phyloP scores from a whole-genome alignment of 2,329 filamentous ascomycete genomes.

The Trichoderma hamatum region DNA sequence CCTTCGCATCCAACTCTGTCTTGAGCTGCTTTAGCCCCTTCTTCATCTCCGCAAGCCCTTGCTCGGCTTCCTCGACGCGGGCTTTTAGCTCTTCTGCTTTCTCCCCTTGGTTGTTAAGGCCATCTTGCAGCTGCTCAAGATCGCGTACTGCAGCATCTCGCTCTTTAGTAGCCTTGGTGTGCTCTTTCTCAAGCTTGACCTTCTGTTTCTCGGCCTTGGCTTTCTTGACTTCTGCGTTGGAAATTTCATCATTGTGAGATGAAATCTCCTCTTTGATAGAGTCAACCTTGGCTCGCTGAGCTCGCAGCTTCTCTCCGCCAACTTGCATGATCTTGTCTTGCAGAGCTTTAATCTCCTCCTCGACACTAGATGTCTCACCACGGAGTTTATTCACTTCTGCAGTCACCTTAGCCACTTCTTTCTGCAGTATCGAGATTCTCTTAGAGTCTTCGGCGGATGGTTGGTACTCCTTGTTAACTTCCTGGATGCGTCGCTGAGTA shows the following conservation, averaged over 20 bases:
- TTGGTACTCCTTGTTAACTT: constrained; percentile 79
- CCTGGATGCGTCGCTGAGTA: constrained; percentile 80
- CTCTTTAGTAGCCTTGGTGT: constrained; percentile 77
- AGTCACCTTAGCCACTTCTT: constrained; percentile 74
- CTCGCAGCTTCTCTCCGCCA: constrained; percentile 87
- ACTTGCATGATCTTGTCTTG: constrained; percentile 99
- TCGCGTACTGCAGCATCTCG: constrained; percentile 72
- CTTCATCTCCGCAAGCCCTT: constrained; percentile 76
- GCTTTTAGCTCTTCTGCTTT: constrained; percentile 73
- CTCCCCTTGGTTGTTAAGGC: constrained; percentile 75
- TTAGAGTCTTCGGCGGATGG: constrained; percentile 79
- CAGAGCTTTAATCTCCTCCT: constrained; percentile 87
- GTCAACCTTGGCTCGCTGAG: constrained; percentile 90
- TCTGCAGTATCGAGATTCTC: constrained; percentile 72
- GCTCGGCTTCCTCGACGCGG: constrained; percentile 80
- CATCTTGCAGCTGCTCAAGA: constrained; percentile 74
- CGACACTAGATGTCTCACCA: constrained; percentile 83
- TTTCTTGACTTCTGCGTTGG: constrained; percentile 82
- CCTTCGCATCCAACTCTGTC: constrained; percentile 83
- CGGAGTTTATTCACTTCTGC: constrained; percentile 79
- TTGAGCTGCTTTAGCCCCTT: constrained; percentile 79
- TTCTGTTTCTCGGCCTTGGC: constrained; percentile 94
- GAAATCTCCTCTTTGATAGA: constrained; percentile 83
- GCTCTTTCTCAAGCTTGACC: constrained; percentile 81
- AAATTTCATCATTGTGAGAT: constrained; percentile 77